Evolutionary conservation across 768 basidiomycete genomes (phyloP).

Genomic region (Boletus barrowsii): DNA sequence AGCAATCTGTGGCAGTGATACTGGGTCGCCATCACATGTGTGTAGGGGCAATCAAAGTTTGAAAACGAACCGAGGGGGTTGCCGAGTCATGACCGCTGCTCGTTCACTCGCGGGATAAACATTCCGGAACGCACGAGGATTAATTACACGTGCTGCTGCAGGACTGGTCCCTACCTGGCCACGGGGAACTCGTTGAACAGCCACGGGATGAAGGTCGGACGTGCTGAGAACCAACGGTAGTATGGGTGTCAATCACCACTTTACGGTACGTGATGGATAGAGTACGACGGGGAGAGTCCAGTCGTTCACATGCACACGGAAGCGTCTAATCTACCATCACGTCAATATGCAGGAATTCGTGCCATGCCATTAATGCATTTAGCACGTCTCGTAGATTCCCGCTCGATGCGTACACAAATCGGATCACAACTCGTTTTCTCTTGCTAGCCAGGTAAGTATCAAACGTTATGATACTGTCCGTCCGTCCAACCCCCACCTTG

Average conservation of each 20-base stretch:
- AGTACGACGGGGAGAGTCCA: no score
- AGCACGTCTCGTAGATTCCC: conserved; percentile 18
- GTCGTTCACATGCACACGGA: conserved; percentile 1
- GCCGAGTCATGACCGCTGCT: conserved; percentile 16
- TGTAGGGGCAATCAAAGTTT: conserved; percentile 27
- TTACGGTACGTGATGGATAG: not conserved
- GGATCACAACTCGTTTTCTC: not conserved
- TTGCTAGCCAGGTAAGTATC: conserved; percentile 2
- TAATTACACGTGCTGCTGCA: conserved; percentile 9
- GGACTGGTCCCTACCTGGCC: not conserved
- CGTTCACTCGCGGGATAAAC: conserved; percentile 23
- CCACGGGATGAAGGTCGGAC: not conserved
- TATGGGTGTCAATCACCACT: not conserved
- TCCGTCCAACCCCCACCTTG: conserved; percentile 11
- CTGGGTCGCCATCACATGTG: not conserved
- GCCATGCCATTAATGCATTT: conserved; percentile 43
- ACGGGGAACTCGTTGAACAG: not conserved
- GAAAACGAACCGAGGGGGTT: conserved; percentile 2
- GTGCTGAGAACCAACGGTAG: not conserved
- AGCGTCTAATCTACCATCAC: conserved; percentile 11
- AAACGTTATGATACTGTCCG: not conserved
- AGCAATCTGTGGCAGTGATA: conserved; percentile 4
- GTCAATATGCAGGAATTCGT: conserved; percentile 33
- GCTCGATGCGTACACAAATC: conserved; percentile 3
- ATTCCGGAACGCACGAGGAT: conserved; percentile 1